Percentiles rank a stretch among this genome's conserved stretches.
phyloP scores from a whole-genome alignment of 1,284 basidiomycete genomes.

The Rhodotorula sp. region DNA sequence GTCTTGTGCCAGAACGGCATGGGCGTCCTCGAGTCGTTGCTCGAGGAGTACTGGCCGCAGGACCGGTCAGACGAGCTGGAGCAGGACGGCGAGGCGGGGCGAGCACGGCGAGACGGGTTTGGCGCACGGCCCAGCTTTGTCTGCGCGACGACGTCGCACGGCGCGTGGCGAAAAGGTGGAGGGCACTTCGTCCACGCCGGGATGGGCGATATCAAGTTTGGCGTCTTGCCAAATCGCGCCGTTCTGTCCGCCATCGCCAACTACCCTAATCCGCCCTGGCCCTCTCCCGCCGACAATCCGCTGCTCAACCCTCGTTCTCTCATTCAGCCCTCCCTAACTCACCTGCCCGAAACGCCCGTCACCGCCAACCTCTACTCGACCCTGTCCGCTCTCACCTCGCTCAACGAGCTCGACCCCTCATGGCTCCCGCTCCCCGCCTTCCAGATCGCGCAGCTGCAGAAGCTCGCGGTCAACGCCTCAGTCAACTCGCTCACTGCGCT shows the following conservation, averaged over 20 bases:
- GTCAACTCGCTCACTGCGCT: slow-evolving; percentile 88
- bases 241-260: slow-evolving; percentile 44
- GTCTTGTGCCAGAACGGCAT: slow-evolving; percentile 88
- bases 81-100: neutral
- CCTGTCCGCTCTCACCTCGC: slow-evolving; percentile 63
- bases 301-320: slow-evolving; percentile 41
- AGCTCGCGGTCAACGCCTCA: slow-evolving; percentile 79
- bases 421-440: slow-evolving; percentile 73
- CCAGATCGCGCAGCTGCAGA: slow-evolving; percentile 72
- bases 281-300: slow-evolving; percentile 36
- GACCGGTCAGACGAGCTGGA: slow-evolving; percentile 30
- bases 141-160: slow-evolving; percentile 79
- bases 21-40: slow-evolving; percentile 81
- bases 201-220: slow-evolving; percentile 72
- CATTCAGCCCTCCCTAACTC: slow-evolving; percentile 58
- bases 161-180: slow-evolving; percentile 57
- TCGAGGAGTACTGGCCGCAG: slow-evolving; percentile 66
- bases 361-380: slow-evolving; percentile 66
- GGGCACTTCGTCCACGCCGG: slow-evolving; percentile 69
- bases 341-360: slow-evolving; percentile 54
- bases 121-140: slow-evolving; percentile 78
- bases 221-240: slow-evolving; percentile 70
- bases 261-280: slow-evolving; percentile 20
- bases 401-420: slow-evolving; percentile 61
- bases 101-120: neutral